Conservation (phyloP, 768 basidiomycete species). For the Fomitopsis serialis region DNA sequence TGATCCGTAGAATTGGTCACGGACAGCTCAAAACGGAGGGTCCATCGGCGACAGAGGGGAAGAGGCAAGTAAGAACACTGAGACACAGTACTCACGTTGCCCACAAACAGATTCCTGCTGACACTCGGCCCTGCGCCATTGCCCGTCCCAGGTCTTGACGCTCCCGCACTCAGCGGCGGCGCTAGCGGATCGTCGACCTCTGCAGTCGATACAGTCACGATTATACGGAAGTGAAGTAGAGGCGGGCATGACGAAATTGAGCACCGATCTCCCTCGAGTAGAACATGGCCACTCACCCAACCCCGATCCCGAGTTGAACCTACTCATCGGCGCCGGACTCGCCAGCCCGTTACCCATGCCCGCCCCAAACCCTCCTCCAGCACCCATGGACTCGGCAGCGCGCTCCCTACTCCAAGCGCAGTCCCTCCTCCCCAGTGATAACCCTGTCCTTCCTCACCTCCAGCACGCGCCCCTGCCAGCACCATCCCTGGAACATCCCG, state of each 20-base stretch:
- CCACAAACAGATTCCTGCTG: conserved; percentile 73
- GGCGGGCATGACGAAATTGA: too few relatives aligned
- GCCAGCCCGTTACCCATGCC: neutral
- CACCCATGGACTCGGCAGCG: neutral
- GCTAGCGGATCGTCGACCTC: conserved; percentile 10
- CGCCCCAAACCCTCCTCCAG: neutral
- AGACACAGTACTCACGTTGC: conserved; percentile 58
- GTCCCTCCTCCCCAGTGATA: neutral
- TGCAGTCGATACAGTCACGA: neutral
- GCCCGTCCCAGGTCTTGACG: conserved; percentile 7
- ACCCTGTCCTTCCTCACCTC: conserved; percentile 90
- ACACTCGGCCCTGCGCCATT: conserved; percentile 12
- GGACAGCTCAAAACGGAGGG: too few relatives aligned
- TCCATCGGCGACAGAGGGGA: too few relatives aligned
- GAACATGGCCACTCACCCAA: neutral
- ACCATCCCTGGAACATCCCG: conserved; percentile 89
- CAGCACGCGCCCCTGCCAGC: conserved; percentile 91
- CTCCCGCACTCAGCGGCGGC: conserved; percentile 7
- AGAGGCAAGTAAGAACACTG: too few relatives aligned
- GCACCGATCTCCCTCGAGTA: too few relatives aligned
- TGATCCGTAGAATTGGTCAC: too few relatives aligned
- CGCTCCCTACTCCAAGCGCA: neutral
- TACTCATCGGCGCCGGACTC: conserved; percentile 5
- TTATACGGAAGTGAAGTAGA: too few relatives aligned
- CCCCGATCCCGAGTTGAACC: conserved; percentile 7